Conservation (phyloP, 2,329 filamentous ascomycete genomes). For the Fusarium newnesense region DNA sequence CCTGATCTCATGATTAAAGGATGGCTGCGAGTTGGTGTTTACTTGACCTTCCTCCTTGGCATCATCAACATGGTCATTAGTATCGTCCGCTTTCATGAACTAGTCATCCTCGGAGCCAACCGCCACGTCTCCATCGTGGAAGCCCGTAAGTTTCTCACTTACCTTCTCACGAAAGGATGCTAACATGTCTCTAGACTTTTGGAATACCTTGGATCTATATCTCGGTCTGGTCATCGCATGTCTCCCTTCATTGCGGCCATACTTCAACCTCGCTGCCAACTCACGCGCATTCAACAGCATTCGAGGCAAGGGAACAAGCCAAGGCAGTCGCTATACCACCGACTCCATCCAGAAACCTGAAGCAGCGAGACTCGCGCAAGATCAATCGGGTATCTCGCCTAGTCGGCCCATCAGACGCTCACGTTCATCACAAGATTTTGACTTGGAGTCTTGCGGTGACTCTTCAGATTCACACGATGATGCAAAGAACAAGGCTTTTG, state of each 20-base stretch:
- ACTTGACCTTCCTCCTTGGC: slow-evolving; percentile 24
- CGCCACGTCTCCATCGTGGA: background rate
- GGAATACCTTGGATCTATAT: slow-evolving; percentile 13
- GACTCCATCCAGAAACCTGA: background rate
- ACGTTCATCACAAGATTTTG: background rate
- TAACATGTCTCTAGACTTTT: slow-evolving; percentile 1
- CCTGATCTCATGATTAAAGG: slow-evolving; percentile 24
- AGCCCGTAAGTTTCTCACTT: background rate
- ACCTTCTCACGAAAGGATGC: rapidly evolving
- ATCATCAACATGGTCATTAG: slow-evolving; percentile 19
- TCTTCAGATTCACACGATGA: background rate
- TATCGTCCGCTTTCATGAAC: slow-evolving; percentile 10
- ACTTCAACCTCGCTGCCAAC: slow-evolving; percentile 26
- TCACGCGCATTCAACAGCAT: slow-evolving; percentile 14
- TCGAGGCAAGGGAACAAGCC: background rate
- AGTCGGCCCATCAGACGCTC: background rate
- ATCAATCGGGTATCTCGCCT: background rate
- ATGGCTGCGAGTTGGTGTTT: background rate
- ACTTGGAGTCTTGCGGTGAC: background rate
- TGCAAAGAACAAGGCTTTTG: background rate
- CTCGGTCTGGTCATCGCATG: slow-evolving; percentile 24
- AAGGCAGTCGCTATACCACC: background rate
- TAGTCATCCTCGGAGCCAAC: background rate
- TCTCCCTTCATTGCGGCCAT: slow-evolving; percentile 18
- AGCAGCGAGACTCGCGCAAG: background rate